A percentile compares a stretch with the other conserved stretches of the same genome.
Evolutionary conservation across 441 rosid species (phyloP).

Genomic region (Corymbia calophylla): DNA sequence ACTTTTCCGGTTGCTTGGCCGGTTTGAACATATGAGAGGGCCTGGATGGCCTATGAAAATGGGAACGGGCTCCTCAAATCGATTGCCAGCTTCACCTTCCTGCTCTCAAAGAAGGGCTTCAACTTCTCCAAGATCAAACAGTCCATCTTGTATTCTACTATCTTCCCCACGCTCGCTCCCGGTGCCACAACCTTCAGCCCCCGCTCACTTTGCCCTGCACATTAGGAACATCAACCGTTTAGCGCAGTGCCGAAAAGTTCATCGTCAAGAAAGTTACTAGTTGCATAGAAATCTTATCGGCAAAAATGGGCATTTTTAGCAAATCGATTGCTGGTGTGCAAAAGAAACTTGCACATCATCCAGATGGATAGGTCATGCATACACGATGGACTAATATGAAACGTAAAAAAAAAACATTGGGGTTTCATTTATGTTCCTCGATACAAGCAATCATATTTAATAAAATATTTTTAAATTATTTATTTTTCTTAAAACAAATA

Average conservation of each 20-base stretch:
- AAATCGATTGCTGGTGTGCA: background rate
- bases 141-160: background rate
- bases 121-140: background rate
- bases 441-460: background rate
- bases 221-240: background rate
- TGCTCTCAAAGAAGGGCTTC: background rate
- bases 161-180: background rate
- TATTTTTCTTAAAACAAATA: background rate
- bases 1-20: too few species aligned
- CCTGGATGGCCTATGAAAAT: too few species aligned
- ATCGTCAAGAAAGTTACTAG: background rate
- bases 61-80: too few species aligned
- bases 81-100: too few species aligned
- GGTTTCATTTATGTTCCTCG: background rate
- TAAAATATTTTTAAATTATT: too few species aligned
- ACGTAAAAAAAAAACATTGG: background rate
- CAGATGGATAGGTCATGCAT: background rate
- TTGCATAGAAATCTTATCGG: background rate
- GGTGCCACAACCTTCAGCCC: background rate
- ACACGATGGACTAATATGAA: background rate
- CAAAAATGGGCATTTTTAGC: background rate
- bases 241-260: background rate
- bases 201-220: background rate
- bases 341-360: background rate
- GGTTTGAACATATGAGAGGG: too few species aligned